Evolutionary conservation across 495 filamentous ascomycete species (phyloP).

Genomic region (Penicillium verhagenii): DNA sequence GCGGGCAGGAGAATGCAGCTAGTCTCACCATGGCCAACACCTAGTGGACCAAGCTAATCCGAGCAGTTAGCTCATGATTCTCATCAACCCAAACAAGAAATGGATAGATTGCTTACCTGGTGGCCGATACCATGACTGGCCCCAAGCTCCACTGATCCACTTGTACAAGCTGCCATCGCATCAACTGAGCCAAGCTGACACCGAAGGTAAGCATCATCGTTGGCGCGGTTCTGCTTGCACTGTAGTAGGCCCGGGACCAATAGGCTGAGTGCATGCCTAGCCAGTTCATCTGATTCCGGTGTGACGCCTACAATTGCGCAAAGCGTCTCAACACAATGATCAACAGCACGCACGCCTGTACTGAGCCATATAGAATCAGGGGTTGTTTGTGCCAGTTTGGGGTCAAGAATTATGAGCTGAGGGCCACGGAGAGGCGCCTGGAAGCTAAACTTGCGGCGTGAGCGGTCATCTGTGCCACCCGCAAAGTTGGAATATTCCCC

Average conservation of each 20-base stretch:
- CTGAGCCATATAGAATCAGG: constrained; percentile 60
- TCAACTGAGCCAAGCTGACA: constrained; percentile 56
- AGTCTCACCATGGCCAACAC: constrained; percentile 65
- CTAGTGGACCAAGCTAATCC: constrained; percentile 55
- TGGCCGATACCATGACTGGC: constrained; percentile 68
- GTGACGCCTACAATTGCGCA: constrained; percentile 45
- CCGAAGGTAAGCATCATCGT: constrained; percentile 48
- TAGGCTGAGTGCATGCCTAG: constrained; percentile 43
- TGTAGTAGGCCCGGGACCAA: constrained; percentile 53
- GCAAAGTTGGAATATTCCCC: constrained; percentile 60
- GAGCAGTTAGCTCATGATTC: neutral
- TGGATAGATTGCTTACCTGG: constrained; percentile 39
- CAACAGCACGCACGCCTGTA: constrained; percentile 60
- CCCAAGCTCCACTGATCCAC: constrained; percentile 49
- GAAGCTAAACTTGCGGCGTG: constrained; percentile 54
- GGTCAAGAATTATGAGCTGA: constrained; percentile 58
- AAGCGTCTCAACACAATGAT: constrained; percentile 63
- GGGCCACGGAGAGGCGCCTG: constrained; percentile 45
- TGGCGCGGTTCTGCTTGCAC: constrained; percentile 43
- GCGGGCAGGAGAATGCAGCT: constrained; percentile 62
- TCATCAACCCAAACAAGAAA: neutral
- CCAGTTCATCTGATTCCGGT: constrained; percentile 37
- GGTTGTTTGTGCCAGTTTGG: constrained; percentile 51
- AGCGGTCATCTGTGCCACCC: constrained; percentile 55
- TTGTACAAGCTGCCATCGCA: constrained; percentile 52